Percentiles rank a stretch among this genome's conserved stretches.
Conservation (phyloP, 2,329 filamentous ascomycete genomes). For the Penicillium vulpinum region DNA sequence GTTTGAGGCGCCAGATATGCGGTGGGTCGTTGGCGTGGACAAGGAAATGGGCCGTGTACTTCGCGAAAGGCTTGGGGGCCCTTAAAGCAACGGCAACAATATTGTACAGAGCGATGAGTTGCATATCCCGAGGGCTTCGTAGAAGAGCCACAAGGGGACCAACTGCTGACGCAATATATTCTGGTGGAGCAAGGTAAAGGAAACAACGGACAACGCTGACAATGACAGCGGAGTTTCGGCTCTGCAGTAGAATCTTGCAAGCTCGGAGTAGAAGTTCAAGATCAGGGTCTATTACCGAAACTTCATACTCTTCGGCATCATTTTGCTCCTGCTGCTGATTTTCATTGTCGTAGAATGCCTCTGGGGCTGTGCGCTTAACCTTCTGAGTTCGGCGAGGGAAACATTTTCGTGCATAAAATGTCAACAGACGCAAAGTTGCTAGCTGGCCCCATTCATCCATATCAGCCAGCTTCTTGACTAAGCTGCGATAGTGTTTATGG, state of each 20-base stretch:
- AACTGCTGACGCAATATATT: slow-evolving; percentile 72
- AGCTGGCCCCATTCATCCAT: slow-evolving; percentile 99
- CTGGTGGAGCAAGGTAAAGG: slow-evolving; percentile 75
- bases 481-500: slow-evolving; percentile 80
- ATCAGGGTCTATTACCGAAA: slow-evolving; percentile 72
- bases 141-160: slow-evolving; percentile 85
- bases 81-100: slow-evolving; percentile 87
- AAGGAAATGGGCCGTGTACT: slow-evolving; percentile 85
- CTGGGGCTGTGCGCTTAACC: slow-evolving; percentile 57
- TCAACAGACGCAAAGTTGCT: slow-evolving; percentile 77
- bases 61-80: slow-evolving; percentile 77
- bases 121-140: slow-evolving; percentile 79
- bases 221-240: slow-evolving; percentile 89
- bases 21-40: slow-evolving; percentile 76
- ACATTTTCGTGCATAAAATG: slow-evolving; percentile 79
- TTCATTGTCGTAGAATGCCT: slow-evolving; percentile 80
- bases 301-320: slow-evolving; percentile 54
- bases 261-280: slow-evolving; percentile 76
- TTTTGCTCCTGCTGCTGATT: slow-evolving; percentile 47
- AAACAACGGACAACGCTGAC: slow-evolving; percentile 84
- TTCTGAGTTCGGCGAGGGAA: slow-evolving; percentile 71
- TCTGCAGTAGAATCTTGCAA: slow-evolving; percentile 83
- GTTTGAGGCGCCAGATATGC: slow-evolving; percentile 84
- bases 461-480: slow-evolving; percentile 89
- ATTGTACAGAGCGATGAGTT: slow-evolving; percentile 88